These are phyloP conservation scores for Aquilaria malaccensis DNA, from an alignment of 345 rosid genomes.

Conservation along the genomic window DNA sequence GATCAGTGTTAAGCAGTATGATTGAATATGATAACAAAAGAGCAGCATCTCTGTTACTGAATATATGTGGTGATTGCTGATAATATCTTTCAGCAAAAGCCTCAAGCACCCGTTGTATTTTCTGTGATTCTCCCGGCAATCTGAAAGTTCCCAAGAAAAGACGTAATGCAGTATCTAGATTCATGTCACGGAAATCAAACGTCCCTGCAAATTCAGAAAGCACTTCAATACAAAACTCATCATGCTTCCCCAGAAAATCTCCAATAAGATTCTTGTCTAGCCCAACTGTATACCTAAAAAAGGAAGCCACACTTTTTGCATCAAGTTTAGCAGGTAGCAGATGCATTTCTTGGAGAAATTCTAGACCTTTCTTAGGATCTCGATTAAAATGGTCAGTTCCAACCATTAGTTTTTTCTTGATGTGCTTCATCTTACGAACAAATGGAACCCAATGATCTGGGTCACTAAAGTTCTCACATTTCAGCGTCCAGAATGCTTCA, in stretches of 20 bases:
- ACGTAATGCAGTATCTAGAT: conserved; percentile 62
- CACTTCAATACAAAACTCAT: conserved; percentile 66
- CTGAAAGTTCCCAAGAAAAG: conserved; percentile 69
- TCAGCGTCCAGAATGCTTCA: conserved; percentile 46
- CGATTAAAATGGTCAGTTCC: conserved; percentile 72
- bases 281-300: conserved; percentile 68
- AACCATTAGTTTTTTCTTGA: conserved; percentile 50
- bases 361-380: conserved; percentile 61
- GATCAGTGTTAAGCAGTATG: conserved; percentile 73
- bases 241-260: conserved; percentile 69
- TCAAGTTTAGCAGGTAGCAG: conserved; percentile 64
- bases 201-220: conserved; percentile 68
- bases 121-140: conserved; percentile 79
- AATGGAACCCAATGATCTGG: conserved; percentile 56
- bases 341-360: conserved; percentile 59
- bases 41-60: conserved; percentile 57
- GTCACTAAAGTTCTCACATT: conserved; percentile 47
- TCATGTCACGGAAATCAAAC: conserved; percentile 62
- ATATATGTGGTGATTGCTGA: conserved; percentile 62
- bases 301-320: conserved; percentile 57
- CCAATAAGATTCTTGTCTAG: conserved; percentile 64
- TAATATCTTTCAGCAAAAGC: conserved; percentile 80
- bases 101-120: conserved; percentile 75
- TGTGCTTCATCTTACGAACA: conserved; percentile 42
- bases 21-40: conserved; percentile 68